These are phyloP conservation scores for Apiotrichum laibachii DNA, from an alignment of 1,284 basidiomycete species.

Conservation along the genomic window DNA sequence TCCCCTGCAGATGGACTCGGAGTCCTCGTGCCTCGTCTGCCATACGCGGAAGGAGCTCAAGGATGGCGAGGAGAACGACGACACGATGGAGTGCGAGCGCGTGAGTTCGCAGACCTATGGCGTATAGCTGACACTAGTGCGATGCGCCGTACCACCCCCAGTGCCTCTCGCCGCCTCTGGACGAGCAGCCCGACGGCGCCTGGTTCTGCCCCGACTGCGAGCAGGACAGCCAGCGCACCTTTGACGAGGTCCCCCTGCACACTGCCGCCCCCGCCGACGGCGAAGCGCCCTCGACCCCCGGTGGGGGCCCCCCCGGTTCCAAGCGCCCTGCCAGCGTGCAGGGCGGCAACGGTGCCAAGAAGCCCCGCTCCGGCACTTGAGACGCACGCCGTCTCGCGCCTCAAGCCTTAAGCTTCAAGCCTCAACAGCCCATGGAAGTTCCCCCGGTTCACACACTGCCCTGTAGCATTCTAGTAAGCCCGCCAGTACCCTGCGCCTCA, in stretches of 20 bases:
- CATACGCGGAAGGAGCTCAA: slow-evolving; percentile 60
- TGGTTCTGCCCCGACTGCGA: slow-evolving; percentile 83
- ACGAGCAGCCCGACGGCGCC: slow-evolving; percentile 76
- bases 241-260: background rate
- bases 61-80: slow-evolving; percentile 47
- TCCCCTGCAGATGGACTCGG: slow-evolving; percentile 67
- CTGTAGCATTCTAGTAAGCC: background rate
- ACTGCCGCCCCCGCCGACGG: background rate
- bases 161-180: slow-evolving; percentile 75
- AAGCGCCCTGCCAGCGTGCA: background rate
- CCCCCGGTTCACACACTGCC: background rate
- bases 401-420: too few species aligned
- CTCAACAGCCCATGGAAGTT: too few species aligned
- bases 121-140: slow-evolving; percentile 58
- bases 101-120: slow-evolving; percentile 53
- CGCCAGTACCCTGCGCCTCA: background rate
- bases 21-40: slow-evolving; percentile 71
- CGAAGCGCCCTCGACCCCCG: background rate
- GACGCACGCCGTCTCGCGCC: background rate
- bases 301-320: background rate
- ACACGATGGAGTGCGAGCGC: slow-evolving; percentile 81
- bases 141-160: slow-evolving; percentile 81
- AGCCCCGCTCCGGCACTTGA: background rate
- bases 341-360: background rate
- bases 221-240: slow-evolving; percentile 13